Evolutionary conservation across 768 basidiomycete species (phyloP), one percentile per base, ranked within the genome.

Genomic region (Phanerochaete sordida): DNA sequence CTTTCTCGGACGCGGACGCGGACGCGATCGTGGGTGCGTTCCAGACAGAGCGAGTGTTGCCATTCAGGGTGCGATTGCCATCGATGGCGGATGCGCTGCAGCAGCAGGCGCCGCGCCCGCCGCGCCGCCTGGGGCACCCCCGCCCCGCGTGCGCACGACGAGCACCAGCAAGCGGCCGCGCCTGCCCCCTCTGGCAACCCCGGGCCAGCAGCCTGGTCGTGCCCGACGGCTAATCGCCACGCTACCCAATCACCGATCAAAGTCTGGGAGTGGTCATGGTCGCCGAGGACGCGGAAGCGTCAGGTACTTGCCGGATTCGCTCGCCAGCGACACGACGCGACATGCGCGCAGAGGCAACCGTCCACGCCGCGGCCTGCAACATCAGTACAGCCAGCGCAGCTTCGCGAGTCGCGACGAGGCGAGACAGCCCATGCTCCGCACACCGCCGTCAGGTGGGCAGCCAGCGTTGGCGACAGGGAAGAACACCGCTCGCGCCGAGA

Each of bases 11-110:
- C 28, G 15, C 51, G 51, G 23, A 8, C 51, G 23, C 5, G 48
- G 31, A 33, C 28, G 15, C 51, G 51, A 37, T 23, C 51, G 47
- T 28, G 33, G 30, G 30, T 28, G 16, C 44, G 51, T 31, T 52
- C 51, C 30, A 52, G 51, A 49, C 48, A 30, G 12, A 30, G 51
- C 33, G 16, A 37, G 53, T 33, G 37, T 33, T 26, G 47, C 39
- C 50, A 30, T 37, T 24, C 33, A 16, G 53, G 53, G 53, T 54
- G 53, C 53, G 53, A 54, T 54, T 24, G 37, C 53, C 33, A 54
- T 54, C 53, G 53, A 54, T 54, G 53, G 27, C 21, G 24, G 47
- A 24, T 24, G 47, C 15, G 47, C 5, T 3, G 47, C 7, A 9
- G 3, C 24, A 12, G 6, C 27, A 5, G 5, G 13, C 47, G 11